Conservation (phyloP, 2,329 filamentous ascomycete species). For the Aspergillus tubingensis region DNA sequence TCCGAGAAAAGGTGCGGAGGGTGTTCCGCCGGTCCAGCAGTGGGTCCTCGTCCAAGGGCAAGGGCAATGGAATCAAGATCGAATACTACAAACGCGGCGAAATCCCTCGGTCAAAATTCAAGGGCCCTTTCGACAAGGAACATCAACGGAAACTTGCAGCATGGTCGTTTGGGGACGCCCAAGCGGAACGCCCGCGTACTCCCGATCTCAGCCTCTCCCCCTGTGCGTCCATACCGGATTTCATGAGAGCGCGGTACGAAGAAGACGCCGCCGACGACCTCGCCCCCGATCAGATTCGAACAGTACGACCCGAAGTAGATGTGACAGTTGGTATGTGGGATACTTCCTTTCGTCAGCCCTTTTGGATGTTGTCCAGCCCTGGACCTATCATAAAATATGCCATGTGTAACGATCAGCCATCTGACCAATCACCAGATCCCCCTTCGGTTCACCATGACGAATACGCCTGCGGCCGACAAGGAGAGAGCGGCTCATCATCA, state of each 20-base stretch:
- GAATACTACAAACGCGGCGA: slow-evolving; percentile 53
- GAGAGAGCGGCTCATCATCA: slow-evolving; percentile 35
- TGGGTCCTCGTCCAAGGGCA: slow-evolving; percentile 20
- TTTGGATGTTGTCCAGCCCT: not conserved
- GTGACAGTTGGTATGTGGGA: slow-evolving; percentile 23
- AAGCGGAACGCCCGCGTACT: slow-evolving; percentile 37
- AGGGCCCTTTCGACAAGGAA: slow-evolving; percentile 49
- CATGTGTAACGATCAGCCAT: not conserved
- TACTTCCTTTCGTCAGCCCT: not conserved
- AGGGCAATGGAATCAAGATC: slow-evolving; percentile 43
- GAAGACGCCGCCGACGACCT: slow-evolving; percentile 18
- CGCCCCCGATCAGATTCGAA: slow-evolving; percentile 19
- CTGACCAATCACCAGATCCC: slow-evolving; percentile 22
- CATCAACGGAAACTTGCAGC: slow-evolving; percentile 47
- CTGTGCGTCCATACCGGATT: slow-evolving; percentile 32
- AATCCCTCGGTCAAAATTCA: slow-evolving; percentile 52
- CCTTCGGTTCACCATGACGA: slow-evolving; percentile 26
- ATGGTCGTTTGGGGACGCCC: slow-evolving; percentile 46
- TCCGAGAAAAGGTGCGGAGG: slow-evolving; percentile 41
- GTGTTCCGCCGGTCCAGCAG: slow-evolving; percentile 35
- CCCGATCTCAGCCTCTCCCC: slow-evolving; percentile 43
- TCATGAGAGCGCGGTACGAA: slow-evolving; percentile 26
- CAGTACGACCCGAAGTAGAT: slow-evolving; percentile 17
- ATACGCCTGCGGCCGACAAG: slow-evolving; percentile 28
- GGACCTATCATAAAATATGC: slow-evolving; percentile 2